These are phyloP conservation scores for Termitomyces sp. DNA, from an alignment of 768 basidiomycete species.

Conservation along the genomic window DNA sequence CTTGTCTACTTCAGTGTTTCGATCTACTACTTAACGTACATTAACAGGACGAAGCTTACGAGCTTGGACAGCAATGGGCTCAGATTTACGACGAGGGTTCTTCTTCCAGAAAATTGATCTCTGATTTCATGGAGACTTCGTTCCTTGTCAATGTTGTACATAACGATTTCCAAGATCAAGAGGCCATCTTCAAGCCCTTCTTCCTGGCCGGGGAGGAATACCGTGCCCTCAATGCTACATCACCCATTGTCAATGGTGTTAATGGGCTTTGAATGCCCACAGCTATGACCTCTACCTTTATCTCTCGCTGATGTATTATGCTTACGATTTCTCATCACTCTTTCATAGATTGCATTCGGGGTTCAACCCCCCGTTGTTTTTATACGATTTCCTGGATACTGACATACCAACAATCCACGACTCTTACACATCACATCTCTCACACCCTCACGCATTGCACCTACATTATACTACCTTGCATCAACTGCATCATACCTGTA, in stretches of 20 bases:
- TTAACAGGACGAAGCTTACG: conserved; percentile 84
- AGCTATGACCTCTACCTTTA: conserved; percentile 10
- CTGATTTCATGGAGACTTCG: conserved; percentile 72
- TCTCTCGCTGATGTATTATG: conserved; percentile 14
- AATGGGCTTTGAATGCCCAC: conserved; percentile 21
- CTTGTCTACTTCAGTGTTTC: not conserved
- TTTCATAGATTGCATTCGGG: conserved; percentile 37
- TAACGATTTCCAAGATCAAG: conserved; percentile 85
- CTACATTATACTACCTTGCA: conserved; percentile 32
- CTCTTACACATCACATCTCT: conserved; percentile 9
- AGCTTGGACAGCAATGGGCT: conserved; percentile 90
- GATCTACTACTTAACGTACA: conserved; percentile 3
- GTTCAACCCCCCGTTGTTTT: conserved; percentile 73
- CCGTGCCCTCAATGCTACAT: conserved; percentile 30
- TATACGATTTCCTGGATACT: conserved; percentile 26
- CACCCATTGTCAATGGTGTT: conserved; percentile 34
- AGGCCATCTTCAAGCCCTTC: conserved; percentile 87
- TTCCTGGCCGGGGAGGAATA: conserved; percentile 68
- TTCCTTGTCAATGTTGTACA: conserved; percentile 95
- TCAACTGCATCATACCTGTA: conserved; percentile 51
- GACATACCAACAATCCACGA: conserved; percentile 14
- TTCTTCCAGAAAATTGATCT: conserved; percentile 68
- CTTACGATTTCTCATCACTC: conserved; percentile 24
- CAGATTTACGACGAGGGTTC: conserved; percentile 77
- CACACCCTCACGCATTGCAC: conserved; percentile 9